Conservation (phyloP, 495 filamentous ascomycete genomes). For the Astrothelium macrocarpum region DNA sequence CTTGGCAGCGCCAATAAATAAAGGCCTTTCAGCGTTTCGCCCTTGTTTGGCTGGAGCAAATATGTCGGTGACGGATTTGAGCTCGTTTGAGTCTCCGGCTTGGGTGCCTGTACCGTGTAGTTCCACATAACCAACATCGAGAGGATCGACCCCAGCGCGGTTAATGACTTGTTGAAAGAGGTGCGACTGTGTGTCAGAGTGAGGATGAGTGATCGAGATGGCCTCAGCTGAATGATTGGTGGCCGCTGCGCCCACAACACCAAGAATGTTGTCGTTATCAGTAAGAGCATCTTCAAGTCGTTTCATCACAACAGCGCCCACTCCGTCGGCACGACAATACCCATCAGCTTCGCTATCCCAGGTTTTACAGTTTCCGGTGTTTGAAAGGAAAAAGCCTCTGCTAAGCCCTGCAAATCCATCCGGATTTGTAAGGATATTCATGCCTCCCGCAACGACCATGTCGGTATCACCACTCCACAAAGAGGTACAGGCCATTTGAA, state of each 20-base stretch:
- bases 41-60: conserved; percentile 20
- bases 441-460: conserved; percentile 32
- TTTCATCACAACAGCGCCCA: conserved; percentile 30
- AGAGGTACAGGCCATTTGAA: conserved; percentile 30
- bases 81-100: conserved; percentile 29
- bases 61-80: conserved; percentile 24
- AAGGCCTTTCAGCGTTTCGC: conserved; percentile 5
- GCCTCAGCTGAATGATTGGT: conserved; percentile 31
- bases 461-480: conserved; percentile 32
- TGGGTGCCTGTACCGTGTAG: conserved; percentile 36
- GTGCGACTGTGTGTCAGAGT: conserved; percentile 19
- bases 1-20: conserved; percentile 24
- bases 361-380: conserved; percentile 34
- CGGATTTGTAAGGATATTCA: conserved; percentile 32
- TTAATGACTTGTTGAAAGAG: conserved; percentile 19
- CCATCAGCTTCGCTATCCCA: conserved; percentile 35
- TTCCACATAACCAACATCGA: conserved; percentile 28
- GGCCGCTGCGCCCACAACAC: conserved; percentile 20
- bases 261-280: conserved; percentile 27
- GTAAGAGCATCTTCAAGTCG: conserved; percentile 29
- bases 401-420: conserved; percentile 28
- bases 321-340: conserved; percentile 31
- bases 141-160: conserved; percentile 16
- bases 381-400: conserved; percentile 30
- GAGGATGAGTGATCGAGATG: conserved; percentile 32